A percentile compares a stretch with the other conserved stretches of the same genome.
phyloP scores from a whole-genome alignment of 78 protist species.

The Pelomyxa schiedti region DNA sequence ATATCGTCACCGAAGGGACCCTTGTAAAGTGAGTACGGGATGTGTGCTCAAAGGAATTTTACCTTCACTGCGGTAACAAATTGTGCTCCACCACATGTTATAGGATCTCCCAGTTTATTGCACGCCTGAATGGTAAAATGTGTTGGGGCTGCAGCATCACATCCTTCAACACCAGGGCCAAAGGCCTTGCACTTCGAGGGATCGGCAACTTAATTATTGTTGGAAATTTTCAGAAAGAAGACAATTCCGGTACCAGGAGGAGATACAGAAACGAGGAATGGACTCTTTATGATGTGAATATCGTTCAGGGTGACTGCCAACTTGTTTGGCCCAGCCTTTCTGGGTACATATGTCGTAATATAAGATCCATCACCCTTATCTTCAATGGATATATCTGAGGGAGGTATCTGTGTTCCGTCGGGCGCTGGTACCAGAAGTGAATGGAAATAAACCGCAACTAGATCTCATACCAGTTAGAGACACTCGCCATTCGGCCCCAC shows the following conservation, averaged over 20 bases:
- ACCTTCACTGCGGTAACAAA: slow-evolving; percentile 6
- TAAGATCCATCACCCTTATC: slow-evolving; percentile 38
- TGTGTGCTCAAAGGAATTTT: too few species aligned
- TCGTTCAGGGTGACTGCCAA: slow-evolving; percentile 29
- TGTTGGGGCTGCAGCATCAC: neutral
- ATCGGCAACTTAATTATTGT: slow-evolving; percentile 2
- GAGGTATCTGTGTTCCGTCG: too few species aligned
- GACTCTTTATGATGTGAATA: slow-evolving; percentile 19
- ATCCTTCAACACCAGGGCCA: slow-evolving; percentile 4
- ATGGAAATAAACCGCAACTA: too few species aligned
- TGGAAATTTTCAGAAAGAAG: neutral
- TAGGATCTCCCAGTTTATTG: neutral
- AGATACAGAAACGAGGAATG: slow-evolving; percentile 3
- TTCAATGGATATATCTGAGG: too few species aligned
- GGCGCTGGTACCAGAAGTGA: too few species aligned
- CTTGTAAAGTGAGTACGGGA: too few species aligned
- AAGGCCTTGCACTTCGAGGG: slow-evolving; percentile 26
- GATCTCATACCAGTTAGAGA: too few species aligned
- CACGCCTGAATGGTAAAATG: neutral
- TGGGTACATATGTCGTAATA: neutral
- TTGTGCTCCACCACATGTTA: neutral
- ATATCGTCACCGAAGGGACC: neutral
- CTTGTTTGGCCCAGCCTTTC: slow-evolving; percentile 3
- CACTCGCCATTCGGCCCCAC: slow-evolving; percentile 30
- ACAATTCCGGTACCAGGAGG: neutral